Evolutionary conservation across 495 filamentous ascomycete genomes (phyloP).

Genomic region (Penicillium macrosclerotiorum): DNA sequence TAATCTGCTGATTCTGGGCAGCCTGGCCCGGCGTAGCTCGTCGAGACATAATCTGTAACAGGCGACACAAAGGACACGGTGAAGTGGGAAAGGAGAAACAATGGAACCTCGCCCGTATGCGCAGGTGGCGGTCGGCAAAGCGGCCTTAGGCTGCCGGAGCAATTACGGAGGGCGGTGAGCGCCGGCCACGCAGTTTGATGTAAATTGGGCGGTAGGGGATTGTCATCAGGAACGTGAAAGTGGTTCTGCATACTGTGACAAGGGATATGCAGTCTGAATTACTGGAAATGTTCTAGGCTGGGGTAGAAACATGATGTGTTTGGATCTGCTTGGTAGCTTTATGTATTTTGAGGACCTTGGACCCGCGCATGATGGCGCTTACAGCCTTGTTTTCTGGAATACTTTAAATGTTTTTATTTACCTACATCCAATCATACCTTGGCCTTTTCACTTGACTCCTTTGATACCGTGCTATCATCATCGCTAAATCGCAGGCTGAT

Average conservation of each 20-base stretch:
- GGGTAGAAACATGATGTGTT: background rate
- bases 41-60: constrained; percentile 71
- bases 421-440: constrained; percentile 19
- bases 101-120: constrained; percentile 15
- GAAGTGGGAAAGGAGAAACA: constrained; percentile 22
- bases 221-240: background rate
- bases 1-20: constrained; percentile 83
- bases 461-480: constrained; percentile 38
- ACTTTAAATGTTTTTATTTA: constrained; percentile 1
- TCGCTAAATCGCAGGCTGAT: constrained; percentile 81
- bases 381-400: constrained; percentile 10
- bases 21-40: constrained; percentile 75
- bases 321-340: background rate
- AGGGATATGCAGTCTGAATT: background rate
- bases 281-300: background rate
- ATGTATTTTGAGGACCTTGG: background rate
- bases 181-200: constrained; percentile 25
- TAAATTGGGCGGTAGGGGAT: background rate
- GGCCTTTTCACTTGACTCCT: constrained; percentile 32
- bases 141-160: constrained; percentile 21
- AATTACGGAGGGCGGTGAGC: constrained; percentile 16
- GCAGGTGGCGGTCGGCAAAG: constrained; percentile 25
- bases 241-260: background rate
- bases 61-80: constrained; percentile 7
- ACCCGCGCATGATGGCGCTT: constrained; percentile 5